These are phyloP conservation scores for Coffea humblotiana DNA, from an alignment of 305 asterid species.

Conservation along the genomic window DNA sequence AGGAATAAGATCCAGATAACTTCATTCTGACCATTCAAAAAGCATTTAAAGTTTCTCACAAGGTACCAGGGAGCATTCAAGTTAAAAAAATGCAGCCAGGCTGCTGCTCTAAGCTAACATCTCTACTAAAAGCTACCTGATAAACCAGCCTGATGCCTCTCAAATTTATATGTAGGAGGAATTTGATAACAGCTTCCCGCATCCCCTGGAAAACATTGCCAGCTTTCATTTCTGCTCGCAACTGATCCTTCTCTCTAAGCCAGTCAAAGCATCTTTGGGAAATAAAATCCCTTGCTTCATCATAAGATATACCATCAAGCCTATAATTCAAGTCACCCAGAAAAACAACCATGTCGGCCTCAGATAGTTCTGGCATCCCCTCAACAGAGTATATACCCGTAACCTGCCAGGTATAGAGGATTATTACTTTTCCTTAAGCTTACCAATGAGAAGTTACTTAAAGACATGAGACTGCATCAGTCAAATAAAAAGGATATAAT, in stretches of 20 bases:
- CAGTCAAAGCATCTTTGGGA: slow-evolving; percentile 96
- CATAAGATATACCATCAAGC: slow-evolving; percentile 88
- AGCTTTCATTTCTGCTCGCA: slow-evolving; percentile 85
- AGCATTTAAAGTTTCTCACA: too few species aligned
- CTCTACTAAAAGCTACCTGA: slow-evolving; percentile 55
- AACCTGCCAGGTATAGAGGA: slow-evolving; percentile 34
- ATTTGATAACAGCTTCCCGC: slow-evolving; percentile 86
- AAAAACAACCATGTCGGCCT: slow-evolving; percentile 83
- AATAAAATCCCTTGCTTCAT: slow-evolving; percentile 93
- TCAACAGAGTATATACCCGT: slow-evolving; percentile 51
- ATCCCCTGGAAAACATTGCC: slow-evolving; percentile 94
- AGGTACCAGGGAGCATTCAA: neutral
- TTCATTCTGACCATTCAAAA: too few species aligned
- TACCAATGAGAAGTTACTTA: too few species aligned
- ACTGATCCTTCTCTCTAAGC: slow-evolving; percentile 94
- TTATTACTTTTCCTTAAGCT: too few species aligned
- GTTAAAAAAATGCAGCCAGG: neutral
- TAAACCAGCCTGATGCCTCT: slow-evolving; percentile 80
- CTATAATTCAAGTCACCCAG: slow-evolving; percentile 91
- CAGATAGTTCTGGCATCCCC: slow-evolving; percentile 85
- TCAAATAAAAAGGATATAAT: slow-evolving; percentile 16
- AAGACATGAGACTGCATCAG: too few species aligned
- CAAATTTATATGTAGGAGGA: slow-evolving; percentile 97
- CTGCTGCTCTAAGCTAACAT: too few species aligned
- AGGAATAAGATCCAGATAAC: neutral